Base-by-base conservation (phyloP, 208 protist genomes). In the Trypanosoma platydactyli region DNA sequence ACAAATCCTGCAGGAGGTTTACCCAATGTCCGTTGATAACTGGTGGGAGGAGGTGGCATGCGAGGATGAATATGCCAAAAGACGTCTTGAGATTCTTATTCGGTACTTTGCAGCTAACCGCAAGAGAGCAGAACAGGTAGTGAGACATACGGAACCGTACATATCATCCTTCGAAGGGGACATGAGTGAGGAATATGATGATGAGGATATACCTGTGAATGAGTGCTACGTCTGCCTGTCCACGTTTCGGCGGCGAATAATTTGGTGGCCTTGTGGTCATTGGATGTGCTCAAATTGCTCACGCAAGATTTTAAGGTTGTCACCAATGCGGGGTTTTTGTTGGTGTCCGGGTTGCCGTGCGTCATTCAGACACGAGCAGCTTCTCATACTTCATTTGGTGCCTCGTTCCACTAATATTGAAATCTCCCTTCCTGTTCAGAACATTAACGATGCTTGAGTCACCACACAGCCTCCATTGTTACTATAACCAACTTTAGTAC, bases 241-340 rank as follows among this genome's bases (percentile, higher is more conserved):
- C n/a, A 41, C 12, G 27, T 61, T 61, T 52, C 53, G 53, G 7
- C 51, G 53, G n/a, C 51, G 50, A 20, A 45, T 58, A 41, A 60
- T 68, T 16, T 68, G 63, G 63, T 68, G 63, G 52, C 63, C 63
- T 16, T 68, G 53, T 50, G 63, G 63, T 27, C 63, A 68, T 53
- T 60, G 63, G 63, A 18, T 68, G 3, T 60, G 52, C 40, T 38
- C 63, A 3, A 58, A 16, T 22, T 60, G 52, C 51, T 1, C 42
- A 22, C 63, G 63, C 30, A 68, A 53, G 16, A 30, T 60, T 61
- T 40, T 68, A 18, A 30, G 63, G 38, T 30, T 9, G 29, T 13
- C 52, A 24, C 3, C 16, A 16, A 12, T 16, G 4, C 29, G 3
- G 13, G 52, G 42, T n/a, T 44, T 13, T 49, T 51, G 6, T 50